phyloP scores from a whole-genome alignment of 2,329 filamentous ascomycete species.

The Penicillium sp. region DNA sequence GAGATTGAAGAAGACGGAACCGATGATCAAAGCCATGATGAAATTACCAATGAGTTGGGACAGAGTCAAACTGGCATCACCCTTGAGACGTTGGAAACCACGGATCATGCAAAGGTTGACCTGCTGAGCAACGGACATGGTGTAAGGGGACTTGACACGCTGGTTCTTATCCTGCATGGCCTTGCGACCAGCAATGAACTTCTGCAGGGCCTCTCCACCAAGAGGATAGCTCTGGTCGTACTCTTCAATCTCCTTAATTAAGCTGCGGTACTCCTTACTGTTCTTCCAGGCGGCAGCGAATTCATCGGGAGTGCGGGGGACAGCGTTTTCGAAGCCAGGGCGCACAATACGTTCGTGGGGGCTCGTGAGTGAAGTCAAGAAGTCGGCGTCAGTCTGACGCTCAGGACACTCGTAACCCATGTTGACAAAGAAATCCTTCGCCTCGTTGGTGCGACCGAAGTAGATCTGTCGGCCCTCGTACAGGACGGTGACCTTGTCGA shows the following conservation, averaged over 20 bases:
- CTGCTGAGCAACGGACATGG: conserved; percentile 74
- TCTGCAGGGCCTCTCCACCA: conserved; percentile 41
- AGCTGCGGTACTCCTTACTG: conserved; percentile 48
- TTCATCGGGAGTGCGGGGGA: conserved; percentile 69
- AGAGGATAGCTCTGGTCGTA: conserved; percentile 46
- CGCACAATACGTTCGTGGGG: conserved; percentile 59
- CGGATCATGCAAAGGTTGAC: conserved; percentile 76
- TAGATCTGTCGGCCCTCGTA: conserved; percentile 79
- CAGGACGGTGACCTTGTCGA: conserved; percentile 71
- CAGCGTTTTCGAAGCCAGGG: conserved; percentile 61
- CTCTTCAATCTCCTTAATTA: conserved; percentile 46
- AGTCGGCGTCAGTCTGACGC: conserved; percentile 70
- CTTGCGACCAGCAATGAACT: conserved; percentile 43
- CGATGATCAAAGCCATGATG: conserved; percentile 73
- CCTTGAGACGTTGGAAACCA: conserved; percentile 73
- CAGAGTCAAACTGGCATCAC: conserved; percentile 74
- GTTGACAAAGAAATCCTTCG: conserved; percentile 66
- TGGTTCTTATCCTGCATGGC: conserved; percentile 46
- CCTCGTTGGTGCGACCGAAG: conserved; percentile 64
- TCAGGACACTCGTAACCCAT: conserved; percentile 70
- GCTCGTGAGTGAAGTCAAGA: conserved; percentile 70
- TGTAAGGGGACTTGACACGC: conserved; percentile 75
- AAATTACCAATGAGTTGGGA: conserved; percentile 68
- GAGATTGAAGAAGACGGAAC: conserved; percentile 80
- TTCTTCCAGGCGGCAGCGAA: conserved; percentile 61